These are phyloP conservation scores for Nakazawaea ambrosiae DNA, from an alignment of 805 yeast genomes.

Conservation along the genomic window DNA sequence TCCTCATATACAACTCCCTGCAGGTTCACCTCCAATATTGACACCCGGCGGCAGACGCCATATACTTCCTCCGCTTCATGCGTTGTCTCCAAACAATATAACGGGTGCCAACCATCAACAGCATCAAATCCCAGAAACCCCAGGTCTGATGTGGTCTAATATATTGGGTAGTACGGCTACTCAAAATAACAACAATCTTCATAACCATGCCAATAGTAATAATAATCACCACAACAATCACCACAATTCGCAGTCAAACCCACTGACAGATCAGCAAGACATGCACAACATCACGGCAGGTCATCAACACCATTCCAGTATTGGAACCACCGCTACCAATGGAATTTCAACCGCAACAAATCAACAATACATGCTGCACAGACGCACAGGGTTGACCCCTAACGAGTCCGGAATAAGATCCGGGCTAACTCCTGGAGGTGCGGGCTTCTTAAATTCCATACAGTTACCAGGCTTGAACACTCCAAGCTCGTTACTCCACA, in stretches of 20 bases:
- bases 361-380: slow-evolving; percentile 11
- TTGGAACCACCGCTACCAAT: too few species aligned
- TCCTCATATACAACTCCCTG: slow-evolving; percentile 15
- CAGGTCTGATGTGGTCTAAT: slow-evolving; percentile 9
- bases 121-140: slow-evolving; percentile 12
- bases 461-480: slow-evolving; percentile 28
- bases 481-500: slow-evolving; percentile 7
- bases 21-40: slow-evolving; percentile 36
- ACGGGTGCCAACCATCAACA: slow-evolving; percentile 10
- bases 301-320: too few species aligned
- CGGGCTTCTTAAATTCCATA: slow-evolving; percentile 25
- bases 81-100: slow-evolving; percentile 7
- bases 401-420: slow-evolving; percentile 67
- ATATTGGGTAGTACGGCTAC: slow-evolving; percentile 3
- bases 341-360: slow-evolving; percentile 1
- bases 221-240: too few species aligned
- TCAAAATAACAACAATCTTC: too few species aligned
- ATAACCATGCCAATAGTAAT: slow-evolving; percentile 2
- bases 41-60: slow-evolving; percentile 50
- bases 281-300: too few species aligned
- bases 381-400: slow-evolving; percentile 62
- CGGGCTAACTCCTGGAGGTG: slow-evolving; percentile 66
- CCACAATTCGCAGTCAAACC: too few species aligned
- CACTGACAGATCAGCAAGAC: too few species aligned
- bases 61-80: slow-evolving; percentile 38